Conservation (phyloP, 2,329 filamentous ascomycete species). For the Hypoxylon sp. region DNA sequence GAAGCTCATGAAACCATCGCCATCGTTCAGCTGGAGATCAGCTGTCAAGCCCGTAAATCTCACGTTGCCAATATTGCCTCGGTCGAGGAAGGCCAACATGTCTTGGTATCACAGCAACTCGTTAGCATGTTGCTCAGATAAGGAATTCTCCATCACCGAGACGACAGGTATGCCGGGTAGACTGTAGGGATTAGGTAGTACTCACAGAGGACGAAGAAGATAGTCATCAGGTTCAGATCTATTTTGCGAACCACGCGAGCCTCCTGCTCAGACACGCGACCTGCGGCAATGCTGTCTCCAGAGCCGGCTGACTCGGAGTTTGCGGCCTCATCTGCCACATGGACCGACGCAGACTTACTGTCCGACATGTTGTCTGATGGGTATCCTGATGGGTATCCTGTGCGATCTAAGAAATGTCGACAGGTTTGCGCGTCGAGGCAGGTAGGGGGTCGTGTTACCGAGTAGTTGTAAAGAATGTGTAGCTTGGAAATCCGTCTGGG, state of each 20-base stretch:
- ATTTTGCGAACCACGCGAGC: slow-evolving; percentile 37
- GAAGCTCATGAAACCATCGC: slow-evolving; percentile 53
- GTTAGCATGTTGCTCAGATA: slow-evolving; percentile 13
- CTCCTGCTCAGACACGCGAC: slow-evolving; percentile 28
- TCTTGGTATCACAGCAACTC: slow-evolving; percentile 22
- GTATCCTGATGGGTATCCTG: too few species aligned
- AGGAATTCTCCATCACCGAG: not conserved
- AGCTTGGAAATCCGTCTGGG: too few species aligned
- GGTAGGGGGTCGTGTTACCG: too few species aligned
- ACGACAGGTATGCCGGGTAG: not conserved
- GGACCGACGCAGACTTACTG: slow-evolving; percentile 19
- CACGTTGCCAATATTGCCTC: slow-evolving; percentile 65
- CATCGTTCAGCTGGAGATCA: slow-evolving; percentile 59
- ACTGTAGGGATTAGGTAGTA: too few species aligned
- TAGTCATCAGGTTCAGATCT: slow-evolving; percentile 38
- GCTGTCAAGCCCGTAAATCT: slow-evolving; percentile 68
- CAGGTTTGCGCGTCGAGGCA: too few species aligned
- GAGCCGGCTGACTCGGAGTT: not conserved
- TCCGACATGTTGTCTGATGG: slow-evolving; percentile 15
- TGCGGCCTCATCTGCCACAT: slow-evolving; percentile 28
- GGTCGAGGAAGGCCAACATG: slow-evolving; percentile 41
- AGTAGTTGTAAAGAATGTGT: too few species aligned
- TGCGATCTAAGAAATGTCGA: too few species aligned
- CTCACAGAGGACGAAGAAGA: slow-evolving; percentile 41
- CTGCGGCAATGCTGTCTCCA: slow-evolving; percentile 10